phyloP scores from a whole-genome alignment of 1,284 basidiomycete genomes.

The Cryptococcus wingfieldii region DNA sequence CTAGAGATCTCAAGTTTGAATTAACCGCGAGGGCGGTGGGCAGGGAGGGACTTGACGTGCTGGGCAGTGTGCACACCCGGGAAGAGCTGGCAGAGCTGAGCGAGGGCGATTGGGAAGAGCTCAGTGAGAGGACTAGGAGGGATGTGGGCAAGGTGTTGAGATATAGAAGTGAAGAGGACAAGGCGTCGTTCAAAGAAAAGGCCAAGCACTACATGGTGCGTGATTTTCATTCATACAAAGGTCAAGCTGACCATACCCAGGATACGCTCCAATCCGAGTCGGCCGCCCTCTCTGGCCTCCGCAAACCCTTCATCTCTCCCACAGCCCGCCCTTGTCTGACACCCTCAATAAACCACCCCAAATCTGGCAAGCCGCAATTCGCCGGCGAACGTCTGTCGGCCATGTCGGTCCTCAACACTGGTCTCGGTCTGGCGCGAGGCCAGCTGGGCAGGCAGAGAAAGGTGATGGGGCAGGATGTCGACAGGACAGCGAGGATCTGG shows the following conservation, averaged over 20 bases:
- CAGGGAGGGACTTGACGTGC: conserved; percentile 54
- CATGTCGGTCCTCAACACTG: conserved; percentile 33
- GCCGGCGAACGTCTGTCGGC: conserved; percentile 47
- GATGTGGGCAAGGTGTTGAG: conserved; percentile 47
- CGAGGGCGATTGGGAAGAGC: conserved; percentile 18
- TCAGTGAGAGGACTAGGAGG: conserved; percentile 42
- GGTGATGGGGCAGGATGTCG: not conserved
- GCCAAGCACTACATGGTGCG: conserved; percentile 49
- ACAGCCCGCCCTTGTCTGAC: conserved; percentile 1
- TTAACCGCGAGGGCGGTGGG: conserved; percentile 78
- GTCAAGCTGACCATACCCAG: not conserved
- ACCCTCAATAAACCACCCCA: conserved; percentile 11
- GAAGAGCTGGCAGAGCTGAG: conserved; percentile 42
- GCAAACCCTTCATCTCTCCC: conserved; percentile 3
- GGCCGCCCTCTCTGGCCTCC: conserved; percentile 2
- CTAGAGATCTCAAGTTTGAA: conserved; percentile 79
- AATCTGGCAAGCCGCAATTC: conserved; percentile 26
- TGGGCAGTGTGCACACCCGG: not conserved
- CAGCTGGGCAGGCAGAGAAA: conserved; percentile 22
- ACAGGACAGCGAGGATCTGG: conserved; percentile 16
- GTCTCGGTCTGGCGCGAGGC: conserved; percentile 44
- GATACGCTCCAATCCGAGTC: conserved; percentile 11
- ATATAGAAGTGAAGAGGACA: conserved; percentile 42
- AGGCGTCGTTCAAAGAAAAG: conserved; percentile 39
- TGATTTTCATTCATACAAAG: not conserved